phyloP scores from a whole-genome alignment of 73 alveolate genomes.

The Paramecium octaurelia region DNA sequence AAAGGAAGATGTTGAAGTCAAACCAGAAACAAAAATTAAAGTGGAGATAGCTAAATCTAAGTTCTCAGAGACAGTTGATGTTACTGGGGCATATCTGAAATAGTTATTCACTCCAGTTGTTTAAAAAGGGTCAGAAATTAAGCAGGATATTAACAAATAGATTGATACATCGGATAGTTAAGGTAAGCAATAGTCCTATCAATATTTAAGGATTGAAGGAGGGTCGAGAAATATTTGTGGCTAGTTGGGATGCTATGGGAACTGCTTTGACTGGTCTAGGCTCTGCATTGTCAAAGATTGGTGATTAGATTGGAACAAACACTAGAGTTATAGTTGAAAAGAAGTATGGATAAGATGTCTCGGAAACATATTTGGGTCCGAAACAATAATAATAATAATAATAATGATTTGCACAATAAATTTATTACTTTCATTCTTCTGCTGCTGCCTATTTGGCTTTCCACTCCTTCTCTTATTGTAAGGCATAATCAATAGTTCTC shows the following conservation, averaged over 20 bases:
- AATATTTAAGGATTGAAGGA: neutral
- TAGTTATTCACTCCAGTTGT: slow-evolving; percentile 36
- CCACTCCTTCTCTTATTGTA: slow-evolving; percentile 9
- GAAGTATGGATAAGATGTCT: slow-evolving; percentile 14
- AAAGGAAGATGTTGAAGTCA: slow-evolving; percentile 23
- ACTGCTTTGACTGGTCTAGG: slow-evolving; percentile 43
- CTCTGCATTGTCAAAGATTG: slow-evolving; percentile 26
- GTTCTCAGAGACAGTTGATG: slow-evolving; percentile 1
- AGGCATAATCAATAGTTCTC: slow-evolving; percentile 34
- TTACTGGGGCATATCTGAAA: neutral
- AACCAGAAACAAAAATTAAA: neutral
- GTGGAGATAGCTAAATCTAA: neutral
- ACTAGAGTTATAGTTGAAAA: slow-evolving; percentile 1
- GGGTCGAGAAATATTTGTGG: slow-evolving; percentile 4
- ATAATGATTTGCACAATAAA: neutral
- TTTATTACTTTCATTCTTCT: neutral
- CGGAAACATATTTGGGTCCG: neutral
- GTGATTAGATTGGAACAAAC: slow-evolving; percentile 9
- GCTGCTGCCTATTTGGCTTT: neutral
- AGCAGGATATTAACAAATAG: neutral
- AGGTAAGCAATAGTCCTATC: neutral
- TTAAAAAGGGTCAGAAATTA: neutral
- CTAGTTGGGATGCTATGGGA: slow-evolving; percentile 48
- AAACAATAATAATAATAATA: neutral
- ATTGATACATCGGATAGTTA: neutral